Evolutionary conservation across 768 basidiomycete genomes (phyloP), one percentile per base, ranked within the genome.

Genomic region (Dioszegia crocea): DNA sequence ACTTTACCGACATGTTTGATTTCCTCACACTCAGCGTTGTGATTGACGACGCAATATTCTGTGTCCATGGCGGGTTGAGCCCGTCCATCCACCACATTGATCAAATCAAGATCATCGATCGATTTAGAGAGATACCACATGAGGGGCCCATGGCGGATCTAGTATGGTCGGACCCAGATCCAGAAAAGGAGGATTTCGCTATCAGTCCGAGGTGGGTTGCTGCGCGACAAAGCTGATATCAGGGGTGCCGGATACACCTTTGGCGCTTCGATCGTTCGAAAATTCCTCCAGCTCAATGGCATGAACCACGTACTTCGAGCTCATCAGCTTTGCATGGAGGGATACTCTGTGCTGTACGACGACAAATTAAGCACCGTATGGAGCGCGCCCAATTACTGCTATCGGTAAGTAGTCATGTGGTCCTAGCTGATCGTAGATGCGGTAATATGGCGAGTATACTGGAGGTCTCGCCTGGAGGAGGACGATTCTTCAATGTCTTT

Each of bases 1-100:
- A 98, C 78, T 98, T 99, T 73, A 99, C 96, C 60, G 96, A 99
- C 79, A 96, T 99, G 94, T 99, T 99, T 78, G 96, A 99, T 81
- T 99, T 92, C 80, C 79, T 99, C 66, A 98, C 96, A 11, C 81
- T 99, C 57, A 92, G 90, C 31, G 93, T 94, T 57, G 96, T 99
- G 62, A 97, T 99, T 68, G 96, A 99, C 79, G 92, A 99, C 80
- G 87, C 86, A 71, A 97, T 99, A 82, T 97, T 99, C 77, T 99
- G 96, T 69, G 94, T 99, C 10, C 96, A 99, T 67, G 96, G 96
- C 68, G 94, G 94, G 91, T 83, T 99, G 33, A 96, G 92, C 27
- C 96, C 96, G 38, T 97, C 93, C 23, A 94, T 99, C 69, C 96
- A 99, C 75, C 93, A 91, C 40, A 93, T 99, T 74, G 96, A 99